Base-by-base conservation (phyloP, 2,329 filamentous ascomycete genomes). In the Ophiostoma angusticollis region DNA sequence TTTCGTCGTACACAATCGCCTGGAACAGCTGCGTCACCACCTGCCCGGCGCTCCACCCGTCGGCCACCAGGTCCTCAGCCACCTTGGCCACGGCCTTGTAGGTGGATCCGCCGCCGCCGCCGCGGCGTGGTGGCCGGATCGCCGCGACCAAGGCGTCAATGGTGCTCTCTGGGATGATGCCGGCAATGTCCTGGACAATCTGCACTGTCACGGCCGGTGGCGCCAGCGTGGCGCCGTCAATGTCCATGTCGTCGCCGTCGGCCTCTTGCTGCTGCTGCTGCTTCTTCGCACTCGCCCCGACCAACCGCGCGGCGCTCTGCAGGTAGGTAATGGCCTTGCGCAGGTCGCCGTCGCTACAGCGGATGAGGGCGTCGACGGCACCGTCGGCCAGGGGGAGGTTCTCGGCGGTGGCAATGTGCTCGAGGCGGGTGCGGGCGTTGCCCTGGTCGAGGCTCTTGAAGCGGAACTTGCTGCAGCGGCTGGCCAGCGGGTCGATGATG, bases 41-140 rank as follows among this genome's bases (percentile, higher is more conserved):
- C 60, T 96, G 91, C 6, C 79, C 78, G 18, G 89, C 91, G 57
- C 87, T 95, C 89, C 91, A 98, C 8, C 91, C 91, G 61, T 96
- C 91, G 0, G 89, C 89, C 33, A 96, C 79, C 67, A 98, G 78
- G 47, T 94, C 82, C 51, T 87, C 84, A 5, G 96, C 82, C 6
- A 84, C 78, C 47, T 76, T 77, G 0, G 85, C 77, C 13, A 98
- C 74, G 11, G 72, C 69, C 43, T 77, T 70, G 53, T 93, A 98
- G 0, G 76, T 68, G 12, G 72, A 67, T 1, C 71, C 70, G 27
- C 68, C 68, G 47, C 66, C 25, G 25, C n/a, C 19, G 12, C 29
- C 21, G 6, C 23, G 11, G 11, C 28, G 23, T 4, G 42, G 72
- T 5, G 85, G 84, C 49, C 83, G 80, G 64, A 96, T 82, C 14